These are phyloP conservation scores for Senna tora DNA, from an alignment of 306 rosid species.

Conservation along the genomic window DNA sequence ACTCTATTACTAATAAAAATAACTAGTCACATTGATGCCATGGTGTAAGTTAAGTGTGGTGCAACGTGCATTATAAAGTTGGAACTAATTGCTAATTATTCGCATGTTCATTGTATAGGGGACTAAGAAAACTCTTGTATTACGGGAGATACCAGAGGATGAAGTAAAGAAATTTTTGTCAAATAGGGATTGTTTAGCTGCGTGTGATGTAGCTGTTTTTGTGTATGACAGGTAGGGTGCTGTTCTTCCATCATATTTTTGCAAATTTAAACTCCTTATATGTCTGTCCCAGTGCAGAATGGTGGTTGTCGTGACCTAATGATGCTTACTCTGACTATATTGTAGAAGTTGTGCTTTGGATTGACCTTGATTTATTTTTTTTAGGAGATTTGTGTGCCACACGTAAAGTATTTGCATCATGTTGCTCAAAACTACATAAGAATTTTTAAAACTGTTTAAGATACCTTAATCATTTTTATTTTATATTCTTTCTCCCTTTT, in stretches of 20 bases:
- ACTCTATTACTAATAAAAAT: constrained; percentile 10
- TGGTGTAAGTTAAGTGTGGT: constrained; percentile 22
- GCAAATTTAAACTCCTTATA: not conserved
- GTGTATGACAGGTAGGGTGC: constrained; percentile 78
- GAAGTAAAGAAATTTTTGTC: constrained; percentile 55
- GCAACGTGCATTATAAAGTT: not conserved
- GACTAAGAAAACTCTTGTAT: constrained; percentile 69
- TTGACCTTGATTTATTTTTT: not conserved
- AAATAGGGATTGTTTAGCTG: constrained; percentile 72
- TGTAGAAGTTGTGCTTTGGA: not conserved
- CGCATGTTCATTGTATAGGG: constrained; percentile 54
- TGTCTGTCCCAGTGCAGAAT: not conserved
- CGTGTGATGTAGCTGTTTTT: constrained; percentile 89
- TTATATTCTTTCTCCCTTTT: not conserved
- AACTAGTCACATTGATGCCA: constrained; percentile 25
- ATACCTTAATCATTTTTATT: not conserved
- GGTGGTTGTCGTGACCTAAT: not conserved
- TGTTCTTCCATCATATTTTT: not conserved
- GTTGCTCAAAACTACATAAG: not conserved
- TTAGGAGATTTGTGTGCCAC: constrained; percentile 12
- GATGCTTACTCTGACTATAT: not conserved
- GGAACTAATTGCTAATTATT: constrained; percentile 40
- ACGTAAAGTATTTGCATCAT: constrained; percentile 12
- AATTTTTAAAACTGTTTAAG: not conserved
- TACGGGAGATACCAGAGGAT: constrained; percentile 90